Evolutionary conservation across 163 green algal species (phyloP).

Genomic region (Volvox carteri): DNA sequence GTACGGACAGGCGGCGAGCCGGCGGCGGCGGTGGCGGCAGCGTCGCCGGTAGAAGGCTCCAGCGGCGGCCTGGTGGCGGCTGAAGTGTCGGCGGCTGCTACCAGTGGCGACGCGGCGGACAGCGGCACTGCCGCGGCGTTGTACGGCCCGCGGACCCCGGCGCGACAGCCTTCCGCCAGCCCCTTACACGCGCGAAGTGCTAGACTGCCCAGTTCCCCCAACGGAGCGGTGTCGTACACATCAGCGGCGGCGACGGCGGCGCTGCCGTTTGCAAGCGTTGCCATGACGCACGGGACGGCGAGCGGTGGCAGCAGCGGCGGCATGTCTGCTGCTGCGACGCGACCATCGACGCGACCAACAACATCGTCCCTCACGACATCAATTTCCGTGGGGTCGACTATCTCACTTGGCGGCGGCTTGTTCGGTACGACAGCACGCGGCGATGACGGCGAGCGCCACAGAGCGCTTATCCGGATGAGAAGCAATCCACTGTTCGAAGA

Average conservation of each 20-base stretch:
- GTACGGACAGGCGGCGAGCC: neutral
- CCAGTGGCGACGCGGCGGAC: neutral
- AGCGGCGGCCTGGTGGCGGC: neutral
- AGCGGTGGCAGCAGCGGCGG: neutral
- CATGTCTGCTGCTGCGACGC: too few species aligned
- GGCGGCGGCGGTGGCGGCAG: neutral
- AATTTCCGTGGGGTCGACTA: neutral
- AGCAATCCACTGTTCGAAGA: constrained; percentile 41
- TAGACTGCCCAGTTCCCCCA: too few species aligned
- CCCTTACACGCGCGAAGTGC: neutral
- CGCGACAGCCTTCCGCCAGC: neutral
- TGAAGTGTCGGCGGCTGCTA: neutral
- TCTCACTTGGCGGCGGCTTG: neutral
- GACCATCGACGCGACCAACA: neutral
- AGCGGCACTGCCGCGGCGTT: neutral
- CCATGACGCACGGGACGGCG: neutral
- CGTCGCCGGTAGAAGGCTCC: neutral
- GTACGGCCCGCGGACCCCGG: constrained; percentile 18
- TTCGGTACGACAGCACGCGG: neutral
- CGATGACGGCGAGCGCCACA: neutral
- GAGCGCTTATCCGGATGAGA: neutral
- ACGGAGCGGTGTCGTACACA: too few species aligned
- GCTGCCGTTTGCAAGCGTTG: neutral
- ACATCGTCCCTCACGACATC: neutral
- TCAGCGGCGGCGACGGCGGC: neutral